phyloP scores from a whole-genome alignment of 2,329 filamentous ascomycete genomes.

The Xylaria hypoxylon region DNA sequence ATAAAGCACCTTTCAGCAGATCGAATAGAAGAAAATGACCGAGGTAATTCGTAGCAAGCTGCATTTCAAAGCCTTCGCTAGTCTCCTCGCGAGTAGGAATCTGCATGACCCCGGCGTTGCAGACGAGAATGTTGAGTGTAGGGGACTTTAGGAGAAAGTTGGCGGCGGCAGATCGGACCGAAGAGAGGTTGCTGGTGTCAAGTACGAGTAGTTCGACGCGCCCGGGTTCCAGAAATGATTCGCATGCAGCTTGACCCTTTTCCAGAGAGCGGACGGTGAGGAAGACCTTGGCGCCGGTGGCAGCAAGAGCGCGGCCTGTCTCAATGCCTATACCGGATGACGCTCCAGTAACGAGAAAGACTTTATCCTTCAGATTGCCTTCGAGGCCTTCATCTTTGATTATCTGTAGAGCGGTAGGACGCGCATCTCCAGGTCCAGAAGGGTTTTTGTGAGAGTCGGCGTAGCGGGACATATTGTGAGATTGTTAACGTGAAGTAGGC shows the following conservation, averaged over 20 bases:
- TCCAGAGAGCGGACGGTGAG: conserved; percentile 31
- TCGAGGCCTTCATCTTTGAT: conserved; percentile 50
- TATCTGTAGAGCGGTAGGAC: conserved; percentile 54
- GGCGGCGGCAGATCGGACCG: conserved; percentile 33
- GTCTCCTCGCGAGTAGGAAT: conserved; percentile 32
- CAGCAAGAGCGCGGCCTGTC: conserved; percentile 34
- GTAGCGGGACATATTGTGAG: conserved; percentile 35
- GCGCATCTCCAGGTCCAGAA: conserved; percentile 52
- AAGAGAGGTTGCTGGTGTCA: conserved; percentile 22
- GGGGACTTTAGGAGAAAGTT: conserved; percentile 33
- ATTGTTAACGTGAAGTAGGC: background rate
- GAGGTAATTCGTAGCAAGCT: conserved; percentile 37
- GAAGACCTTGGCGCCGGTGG: conserved; percentile 36
- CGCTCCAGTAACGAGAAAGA: conserved; percentile 39
- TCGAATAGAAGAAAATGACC: conserved; percentile 36
- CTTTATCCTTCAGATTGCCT: conserved; percentile 52
- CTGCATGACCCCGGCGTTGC: conserved; percentile 36
- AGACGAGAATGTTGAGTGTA: conserved; percentile 51
- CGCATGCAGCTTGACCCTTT: conserved; percentile 24
- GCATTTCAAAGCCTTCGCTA: conserved; percentile 36
- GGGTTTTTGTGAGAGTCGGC: conserved; percentile 17
- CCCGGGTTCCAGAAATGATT: conserved; percentile 30
- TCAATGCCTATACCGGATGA: conserved; percentile 36
- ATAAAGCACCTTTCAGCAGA: conserved; percentile 30
- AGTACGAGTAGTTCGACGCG: conserved; percentile 36